Evolutionary conservation across 192 early-diverging fungal genomes (phyloP), one percentile per base, ranked within the genome.

Genomic region (Coemansia sp.): DNA sequence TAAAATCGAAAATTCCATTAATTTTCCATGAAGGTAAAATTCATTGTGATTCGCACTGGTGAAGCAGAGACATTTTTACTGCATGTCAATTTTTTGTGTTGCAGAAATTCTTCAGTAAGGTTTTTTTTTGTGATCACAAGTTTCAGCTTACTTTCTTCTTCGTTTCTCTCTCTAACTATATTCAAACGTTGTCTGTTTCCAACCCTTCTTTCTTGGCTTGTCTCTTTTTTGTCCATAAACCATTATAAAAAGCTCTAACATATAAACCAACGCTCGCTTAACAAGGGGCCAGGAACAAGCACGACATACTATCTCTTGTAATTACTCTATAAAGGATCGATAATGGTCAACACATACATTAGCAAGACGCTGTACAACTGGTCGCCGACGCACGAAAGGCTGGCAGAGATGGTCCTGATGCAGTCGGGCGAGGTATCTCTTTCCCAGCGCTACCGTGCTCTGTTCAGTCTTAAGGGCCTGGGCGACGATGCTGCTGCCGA

Each of bases 401-500:
- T 92, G 28, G 87, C 88, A 33, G 75, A 65, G 40, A 68, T 86
- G 62, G 79, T 92, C 15, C 84, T 86, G 52, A 85, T 88, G 40
- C 71, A 66, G 62, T 59, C 81, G 44, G 87, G 88, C 40, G 65
- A 79, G 14, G 78, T 83, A 44, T 82, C 91, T n/a, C 82, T 98
- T 27, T 84, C 87, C 31, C 84, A 91, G 70, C 87, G 96, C 44
- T 98, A 96, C 83, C 86, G 96, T 38, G 91, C 93, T 13, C 82
- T 98, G 44, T 98, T 98, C 75, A 92, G 91, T 27, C 85, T 98
- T 50, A 96, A 95, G 82, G 83, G 84, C 57, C 72, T 96, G 38
- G 85, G 84, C 41, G 87, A 88, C 68, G 75, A 88, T 50, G 64
- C 74, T 22, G 83, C 88, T 33, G 88, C 95, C 33, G 86, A 94